Evolutionary conservation across 495 filamentous ascomycete species (phyloP), one percentile per base, ranked within the genome.

Genomic region (Echria macrotheca): DNA sequence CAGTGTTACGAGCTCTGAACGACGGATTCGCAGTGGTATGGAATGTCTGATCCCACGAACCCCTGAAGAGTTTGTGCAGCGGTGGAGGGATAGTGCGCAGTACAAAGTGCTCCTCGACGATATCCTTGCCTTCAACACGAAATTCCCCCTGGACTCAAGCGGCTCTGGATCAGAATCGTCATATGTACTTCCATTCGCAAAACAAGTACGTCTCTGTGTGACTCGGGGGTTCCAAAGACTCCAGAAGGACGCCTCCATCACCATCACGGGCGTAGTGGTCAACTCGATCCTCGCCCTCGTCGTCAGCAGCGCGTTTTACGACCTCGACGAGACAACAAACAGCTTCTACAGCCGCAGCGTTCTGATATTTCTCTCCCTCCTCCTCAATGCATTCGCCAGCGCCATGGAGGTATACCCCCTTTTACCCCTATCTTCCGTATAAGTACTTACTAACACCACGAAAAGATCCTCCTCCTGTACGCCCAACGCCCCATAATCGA

Each of bases 401-500:
- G 71, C 71, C 12, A 69, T 74, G 0, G 81, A 86, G 64, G 86
- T 47, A 85, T 31, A 29, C n/a, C n/a, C n/a, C n/a, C n/a, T n/a
- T n/a, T n/a, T 23, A 22, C 2, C 18, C 26, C 11, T 42, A 38
- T 1, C 14, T 23, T 18, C 10, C 25, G 22, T 32, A 11, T 11
- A 3, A 2, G 25, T 2, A 21, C 4, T 12, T 31, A 4, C 14
- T 25, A 33, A 35, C 37, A n/a, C n/a, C 8, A 38, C 28, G 4
- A 3, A 25, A n/a, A 54, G 56, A 82, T 84, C 60, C 79, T 78
- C 47, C 73, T 60, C 11, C 71, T 80, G 15, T 81, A 80, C 41
- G 69, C 72, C 11, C 75, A 81, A 55, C 69, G 79, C 12, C 76
- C 78, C 19, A 95, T 96, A 56, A 88, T 96, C 47, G 90, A 96